Percentiles rank a stretch among this genome's conserved stretches.
These are phyloP conservation scores for Blastobotrys proliferans DNA, from an alignment of 1,139 yeast species.

Conservation along the genomic window DNA sequence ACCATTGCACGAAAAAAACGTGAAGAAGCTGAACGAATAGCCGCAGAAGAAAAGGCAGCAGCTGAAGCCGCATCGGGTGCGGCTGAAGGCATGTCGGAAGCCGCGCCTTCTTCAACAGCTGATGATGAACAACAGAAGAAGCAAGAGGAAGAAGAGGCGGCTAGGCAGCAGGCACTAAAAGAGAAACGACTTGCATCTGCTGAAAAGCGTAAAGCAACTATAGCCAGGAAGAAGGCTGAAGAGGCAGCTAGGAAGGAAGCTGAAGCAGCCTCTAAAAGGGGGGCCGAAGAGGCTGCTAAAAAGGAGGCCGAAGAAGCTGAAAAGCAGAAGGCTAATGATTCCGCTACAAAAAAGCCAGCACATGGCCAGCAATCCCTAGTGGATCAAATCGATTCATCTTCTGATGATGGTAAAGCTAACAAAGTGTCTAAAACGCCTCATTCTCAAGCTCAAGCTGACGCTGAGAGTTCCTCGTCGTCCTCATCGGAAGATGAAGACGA, in stretches of 20 bases:
- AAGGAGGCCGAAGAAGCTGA: conserved; percentile 1
- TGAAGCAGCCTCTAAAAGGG: conserved; percentile 9
- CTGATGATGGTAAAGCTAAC: background rate
- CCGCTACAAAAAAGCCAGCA: background rate
- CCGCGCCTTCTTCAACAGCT: background rate
- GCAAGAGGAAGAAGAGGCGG: background rate
- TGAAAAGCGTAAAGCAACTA: too few species aligned
- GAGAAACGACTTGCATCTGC: too few species aligned
- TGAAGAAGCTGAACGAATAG: conserved; percentile 4
- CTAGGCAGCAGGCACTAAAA: background rate
- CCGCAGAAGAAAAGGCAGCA: background rate
- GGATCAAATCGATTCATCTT: background rate
- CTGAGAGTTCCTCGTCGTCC: background rate
- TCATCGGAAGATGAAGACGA: conserved; percentile 11
- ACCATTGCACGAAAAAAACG: background rate
- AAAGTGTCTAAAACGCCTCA: background rate
- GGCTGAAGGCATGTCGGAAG: background rate
- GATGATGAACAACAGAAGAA: background rate
- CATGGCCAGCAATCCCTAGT: background rate
- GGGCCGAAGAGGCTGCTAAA: conserved; percentile 2
- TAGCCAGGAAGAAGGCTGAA: conserved; percentile 11
- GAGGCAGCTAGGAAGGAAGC: conserved; percentile 12
- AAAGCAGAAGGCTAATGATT: background rate
- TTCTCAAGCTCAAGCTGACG: conserved; percentile 3
- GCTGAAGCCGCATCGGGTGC: background rate